A percentile compares a stretch with the other conserved stretches of the same genome.
These are phyloP conservation scores for Schwanniomyces etchellsii DNA, from an alignment of 1,139 yeast genomes.

Conservation along the genomic window DNA sequence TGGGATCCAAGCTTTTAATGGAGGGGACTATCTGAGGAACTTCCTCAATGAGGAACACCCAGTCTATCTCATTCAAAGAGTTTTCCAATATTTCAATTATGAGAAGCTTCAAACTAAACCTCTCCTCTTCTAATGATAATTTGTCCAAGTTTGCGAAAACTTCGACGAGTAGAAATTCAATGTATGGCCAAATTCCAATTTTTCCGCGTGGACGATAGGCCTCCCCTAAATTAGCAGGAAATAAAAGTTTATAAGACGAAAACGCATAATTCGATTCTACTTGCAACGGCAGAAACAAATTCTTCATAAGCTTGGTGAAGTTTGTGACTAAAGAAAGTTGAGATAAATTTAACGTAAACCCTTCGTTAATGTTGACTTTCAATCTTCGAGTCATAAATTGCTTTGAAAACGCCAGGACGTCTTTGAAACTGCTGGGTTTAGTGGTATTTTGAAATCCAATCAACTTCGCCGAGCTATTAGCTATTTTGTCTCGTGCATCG, in stretches of 20 bases:
- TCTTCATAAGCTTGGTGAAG: conserved; percentile 48
- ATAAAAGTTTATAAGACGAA: conserved; percentile 41
- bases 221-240: conserved; percentile 61
- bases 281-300: conserved; percentile 20
- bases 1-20: conserved; percentile 41
- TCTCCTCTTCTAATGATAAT: conserved; percentile 28
- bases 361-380: conserved; percentile 26
- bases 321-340: conserved; percentile 57
- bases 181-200: conserved; percentile 74
- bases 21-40: conserved; percentile 24
- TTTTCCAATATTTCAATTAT: conserved; percentile 47
- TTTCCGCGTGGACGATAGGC: conserved; percentile 45
- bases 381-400: conserved; percentile 20
- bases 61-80: conserved; percentile 60
- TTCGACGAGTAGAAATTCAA: conserved; percentile 65
- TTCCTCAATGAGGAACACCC: conserved; percentile 48
- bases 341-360: conserved; percentile 27
- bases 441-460: background rate
- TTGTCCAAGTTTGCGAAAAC: conserved; percentile 46
- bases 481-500: background rate
- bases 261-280: conserved; percentile 21
- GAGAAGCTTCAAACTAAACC: conserved; percentile 44
- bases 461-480: conserved; percentile 1
- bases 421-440: conserved; percentile 4
- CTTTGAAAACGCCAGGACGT: conserved; percentile 9